Conservation (phyloP, 495 filamentous ascomycete species). For the Annulohypoxylon bovei region DNA sequence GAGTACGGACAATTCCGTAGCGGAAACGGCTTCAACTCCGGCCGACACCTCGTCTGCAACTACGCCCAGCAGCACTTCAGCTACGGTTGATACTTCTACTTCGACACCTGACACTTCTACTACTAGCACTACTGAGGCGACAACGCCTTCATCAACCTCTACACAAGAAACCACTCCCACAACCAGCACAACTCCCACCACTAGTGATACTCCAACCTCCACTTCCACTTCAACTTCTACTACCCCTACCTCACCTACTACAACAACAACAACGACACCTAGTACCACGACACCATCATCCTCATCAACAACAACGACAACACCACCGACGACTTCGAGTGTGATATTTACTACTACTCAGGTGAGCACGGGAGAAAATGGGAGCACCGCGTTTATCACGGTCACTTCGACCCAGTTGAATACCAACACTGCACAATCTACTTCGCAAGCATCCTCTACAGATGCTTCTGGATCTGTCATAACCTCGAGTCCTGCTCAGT, state of each 20-base stretch:
- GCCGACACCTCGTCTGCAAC: conserved; percentile 43
- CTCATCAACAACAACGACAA: conserved; percentile 42
- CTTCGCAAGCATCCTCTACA: conserved; percentile 38
- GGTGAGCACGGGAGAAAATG: conserved; percentile 33
- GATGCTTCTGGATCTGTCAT: conserved; percentile 44
- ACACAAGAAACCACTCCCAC: conserved; percentile 15
- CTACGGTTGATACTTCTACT: conserved; percentile 27
- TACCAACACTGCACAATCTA: conserved; percentile 20
- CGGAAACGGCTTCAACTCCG: conserved; percentile 44
- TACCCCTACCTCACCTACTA: conserved; percentile 40
- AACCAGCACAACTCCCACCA: conserved; percentile 13
- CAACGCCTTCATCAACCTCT: conserved; percentile 27
- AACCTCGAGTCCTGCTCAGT: conserved; percentile 42
- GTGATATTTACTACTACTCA: conserved; percentile 42
- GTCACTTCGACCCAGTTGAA: conserved; percentile 41
- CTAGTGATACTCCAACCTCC: conserved; percentile 37
- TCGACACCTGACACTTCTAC: conserved; percentile 31
- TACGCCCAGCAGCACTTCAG: conserved; percentile 35
- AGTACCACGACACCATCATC: conserved; percentile 48
- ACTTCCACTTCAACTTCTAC: conserved; percentile 40
- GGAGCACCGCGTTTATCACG: conserved; percentile 36
- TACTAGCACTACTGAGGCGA: conserved; percentile 41
- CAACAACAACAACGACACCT: conserved; percentile 28
- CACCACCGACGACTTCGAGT: conserved; percentile 21
- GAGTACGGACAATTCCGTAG: conserved; percentile 46